Conservation (phyloP, 2,329 filamentous ascomycete genomes). For the Didymella pinodella region DNA sequence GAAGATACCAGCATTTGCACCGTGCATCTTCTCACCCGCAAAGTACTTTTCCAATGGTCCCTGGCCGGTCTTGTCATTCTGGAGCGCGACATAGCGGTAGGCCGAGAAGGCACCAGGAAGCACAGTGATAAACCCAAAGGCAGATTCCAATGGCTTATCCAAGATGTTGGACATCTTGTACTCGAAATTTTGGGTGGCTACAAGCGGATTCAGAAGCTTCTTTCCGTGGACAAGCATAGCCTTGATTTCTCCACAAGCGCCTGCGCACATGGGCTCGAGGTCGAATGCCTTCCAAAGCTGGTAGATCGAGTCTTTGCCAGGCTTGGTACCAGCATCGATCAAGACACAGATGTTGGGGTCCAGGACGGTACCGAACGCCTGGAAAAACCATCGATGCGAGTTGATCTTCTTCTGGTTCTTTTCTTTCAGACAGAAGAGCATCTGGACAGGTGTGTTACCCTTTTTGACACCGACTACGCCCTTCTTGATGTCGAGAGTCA, state of each 20-base stretch:
- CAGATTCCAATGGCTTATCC: slow-evolving; percentile 95
- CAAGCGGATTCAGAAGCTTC: slow-evolving; percentile 89
- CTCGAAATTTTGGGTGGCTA: slow-evolving; percentile 98
- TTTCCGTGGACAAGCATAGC: slow-evolving; percentile 91
- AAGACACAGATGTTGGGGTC: slow-evolving; percentile 97
- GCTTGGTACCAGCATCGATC: slow-evolving; percentile 93
- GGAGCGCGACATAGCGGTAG: slow-evolving; percentile 91
- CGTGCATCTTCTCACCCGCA: slow-evolving; percentile 93
- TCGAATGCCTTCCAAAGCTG: slow-evolving; percentile 99
- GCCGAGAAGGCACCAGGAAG: slow-evolving; percentile 98
- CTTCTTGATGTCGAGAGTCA: slow-evolving; percentile 88
- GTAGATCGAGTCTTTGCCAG: slow-evolving; percentile 93
- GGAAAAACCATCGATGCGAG: slow-evolving; percentile 98
- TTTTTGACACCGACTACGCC: slow-evolving; percentile 85
- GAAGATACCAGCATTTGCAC: slow-evolving; percentile 91
- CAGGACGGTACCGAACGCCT: slow-evolving; percentile 89
- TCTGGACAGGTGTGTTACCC: slow-evolving; percentile 86
- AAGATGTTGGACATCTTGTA: slow-evolving; percentile 99
- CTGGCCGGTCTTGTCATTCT: slow-evolving; percentile 94
- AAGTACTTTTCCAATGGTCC: slow-evolving; percentile 97
- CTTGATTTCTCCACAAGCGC: slow-evolving; percentile 98
- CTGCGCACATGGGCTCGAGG: slow-evolving; percentile 94
- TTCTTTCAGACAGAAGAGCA: slow-evolving; percentile 98
- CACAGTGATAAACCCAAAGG: slow-evolving; percentile 97
- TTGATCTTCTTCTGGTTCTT: slow-evolving; percentile 99